Conservation (phyloP, 306 rosid species). For the Oemleria cerasiformis region DNA sequence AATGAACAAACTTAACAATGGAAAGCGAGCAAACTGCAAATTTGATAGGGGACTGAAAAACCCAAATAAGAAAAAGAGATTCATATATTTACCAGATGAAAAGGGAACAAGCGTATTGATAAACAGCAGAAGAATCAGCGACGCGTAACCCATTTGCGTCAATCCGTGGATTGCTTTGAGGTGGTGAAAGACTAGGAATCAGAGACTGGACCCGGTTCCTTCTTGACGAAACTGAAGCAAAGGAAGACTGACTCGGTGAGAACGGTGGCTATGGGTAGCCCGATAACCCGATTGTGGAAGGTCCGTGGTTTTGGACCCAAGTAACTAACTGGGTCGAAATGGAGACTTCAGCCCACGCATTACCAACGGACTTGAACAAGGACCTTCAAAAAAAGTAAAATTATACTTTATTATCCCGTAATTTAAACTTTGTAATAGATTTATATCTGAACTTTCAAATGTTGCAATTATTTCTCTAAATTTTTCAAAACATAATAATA, state of each 20-base stretch:
- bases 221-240: not conserved
- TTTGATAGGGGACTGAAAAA: slow-evolving; percentile 1
- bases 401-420: too few species aligned
- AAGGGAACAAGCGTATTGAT: slow-evolving; percentile 46
- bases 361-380: not conserved
- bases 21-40: slow-evolving; percentile 8
- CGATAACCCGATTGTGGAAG: not conserved
- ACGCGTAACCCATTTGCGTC: slow-evolving; percentile 35
- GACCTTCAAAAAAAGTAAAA: too few species aligned
- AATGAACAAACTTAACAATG: not conserved
- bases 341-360: not conserved
- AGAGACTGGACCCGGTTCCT: not conserved
- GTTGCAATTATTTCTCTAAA: too few species aligned
- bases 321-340: not conserved
- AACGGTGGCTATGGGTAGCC: slow-evolving; percentile 1
- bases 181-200: not conserved
- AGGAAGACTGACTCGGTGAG: too few species aligned
- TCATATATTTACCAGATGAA: slow-evolving; percentile 35
- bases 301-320: not conserved
- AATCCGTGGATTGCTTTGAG: slow-evolving; percentile 1
- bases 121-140: slow-evolving; percentile 46
- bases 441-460: too few species aligned
- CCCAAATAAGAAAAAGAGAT: slow-evolving; percentile 15
- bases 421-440: too few species aligned
- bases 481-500: too few species aligned